These are phyloP conservation scores for Pseudopyrenochaeta lycopersici DNA, from an alignment of 2,329 filamentous ascomycete species.

Conservation along the genomic window DNA sequence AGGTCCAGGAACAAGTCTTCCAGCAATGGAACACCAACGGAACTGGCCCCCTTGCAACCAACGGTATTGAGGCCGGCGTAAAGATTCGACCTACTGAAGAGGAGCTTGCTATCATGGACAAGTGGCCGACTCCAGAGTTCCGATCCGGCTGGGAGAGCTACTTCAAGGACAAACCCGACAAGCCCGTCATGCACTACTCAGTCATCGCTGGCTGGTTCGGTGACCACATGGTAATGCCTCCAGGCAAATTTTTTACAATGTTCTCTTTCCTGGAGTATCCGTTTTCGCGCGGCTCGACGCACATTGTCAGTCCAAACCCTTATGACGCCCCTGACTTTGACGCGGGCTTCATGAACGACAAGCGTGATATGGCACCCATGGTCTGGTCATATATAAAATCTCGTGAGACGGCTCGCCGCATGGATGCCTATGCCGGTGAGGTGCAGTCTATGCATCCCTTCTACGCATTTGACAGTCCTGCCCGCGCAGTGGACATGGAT, in stretches of 20 bases:
- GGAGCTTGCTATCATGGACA: constrained; percentile 73
- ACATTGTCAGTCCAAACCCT: constrained; percentile 75
- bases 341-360: constrained; percentile 85
- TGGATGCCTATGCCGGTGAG: constrained; percentile 81
- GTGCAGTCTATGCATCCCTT: constrained; percentile 71
- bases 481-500: constrained; percentile 76
- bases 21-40: constrained; percentile 83
- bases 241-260: constrained; percentile 84
- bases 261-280: constrained; percentile 30
- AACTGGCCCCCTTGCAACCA: constrained; percentile 79
- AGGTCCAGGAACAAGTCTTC: constrained; percentile 76
- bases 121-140: constrained; percentile 79
- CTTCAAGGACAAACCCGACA: constrained; percentile 85
- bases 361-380: constrained; percentile 81
- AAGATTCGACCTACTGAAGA: constrained; percentile 76
- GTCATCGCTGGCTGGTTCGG: constrained; percentile 69
- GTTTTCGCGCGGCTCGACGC: constrained; percentile 63
- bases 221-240: constrained; percentile 68
- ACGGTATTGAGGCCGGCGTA: constrained; percentile 81
- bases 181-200: constrained; percentile 86
- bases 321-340: constrained; percentile 82
- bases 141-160: constrained; percentile 79
- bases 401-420: constrained; percentile 79
- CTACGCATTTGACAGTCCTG: constrained; percentile 75
- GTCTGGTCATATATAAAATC: constrained; percentile 87